Base-by-base conservation (phyloP, 768 basidiomycete genomes). In the Tricholoma hemisulphureum region DNA sequence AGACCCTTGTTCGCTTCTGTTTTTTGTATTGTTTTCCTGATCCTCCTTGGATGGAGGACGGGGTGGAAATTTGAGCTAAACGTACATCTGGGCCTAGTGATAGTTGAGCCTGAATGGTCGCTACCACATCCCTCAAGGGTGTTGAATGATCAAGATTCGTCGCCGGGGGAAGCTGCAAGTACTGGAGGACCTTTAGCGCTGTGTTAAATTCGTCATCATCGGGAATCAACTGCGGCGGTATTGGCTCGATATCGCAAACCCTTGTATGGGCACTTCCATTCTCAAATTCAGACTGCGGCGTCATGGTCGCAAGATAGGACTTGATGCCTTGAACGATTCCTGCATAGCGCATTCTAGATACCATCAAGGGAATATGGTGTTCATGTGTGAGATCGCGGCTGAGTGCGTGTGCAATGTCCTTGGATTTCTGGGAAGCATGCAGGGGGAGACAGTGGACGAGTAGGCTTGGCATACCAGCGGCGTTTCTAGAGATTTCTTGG, bases 141-240 rank as follows among this genome's bases (percentile, higher is more conserved):
- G 60, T 63, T 16, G 60, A 59, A 16, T 58, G 45, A 31, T 58
- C 55, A 3, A 57, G 55, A 37, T 59, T 55, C 6, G 61, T 46
- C 7, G 51, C 58, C 10, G 64, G 63, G 1, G 67, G 65, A 5
- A 68, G 61, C 53, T 67, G 69, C 13, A 70, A 56, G 52, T 71
- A 70, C 24, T 55, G 59, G 11, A 69, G 58, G 9, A 70, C 68
- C 56, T 67, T 70, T 9, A 72, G 55, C 6, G 67, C 56, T 21
- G 68, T 60, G n/a, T 57, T 59, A n/a, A 60, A 64, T 18, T 72
- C 69, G n/a, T 57, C 55, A 26, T 69, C 62, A n/a, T 61, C 61
- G 2, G 68, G 68, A 14, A 69, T 49, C 55, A 69, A 56, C 23
- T 68, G 65, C 11, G 51, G 35, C n/a, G 67, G 67, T 31, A 69